Percentiles rank a stretch among this genome's conserved stretches.
Evolutionary conservation across 2,329 filamentous ascomycete genomes (phyloP).

Genomic region (Hypoxylon sp.): DNA sequence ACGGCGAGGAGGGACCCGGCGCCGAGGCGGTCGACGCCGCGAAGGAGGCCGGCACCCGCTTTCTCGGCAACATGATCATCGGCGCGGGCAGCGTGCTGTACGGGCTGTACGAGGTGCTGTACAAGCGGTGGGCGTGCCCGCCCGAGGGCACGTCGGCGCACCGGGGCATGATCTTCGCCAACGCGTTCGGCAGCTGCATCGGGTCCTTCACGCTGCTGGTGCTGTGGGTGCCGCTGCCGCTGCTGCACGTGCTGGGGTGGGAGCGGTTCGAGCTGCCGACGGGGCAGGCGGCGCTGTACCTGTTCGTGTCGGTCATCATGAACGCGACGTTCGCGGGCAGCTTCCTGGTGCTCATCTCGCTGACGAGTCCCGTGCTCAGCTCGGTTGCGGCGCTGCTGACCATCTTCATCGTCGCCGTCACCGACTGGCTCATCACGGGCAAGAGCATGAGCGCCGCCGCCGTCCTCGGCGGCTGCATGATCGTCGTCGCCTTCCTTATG

Average conservation of each 20-base stretch:
- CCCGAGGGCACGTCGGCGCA: slow-evolving; percentile 84
- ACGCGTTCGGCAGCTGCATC: slow-evolving; percentile 87
- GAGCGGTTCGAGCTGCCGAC: slow-evolving; percentile 85
- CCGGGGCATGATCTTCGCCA: slow-evolving; percentile 97
- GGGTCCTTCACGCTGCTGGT: slow-evolving; percentile 85
- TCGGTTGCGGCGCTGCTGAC: slow-evolving; percentile 93
- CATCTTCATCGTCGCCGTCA: slow-evolving; percentile 94
- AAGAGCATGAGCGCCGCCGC: slow-evolving; percentile 77
- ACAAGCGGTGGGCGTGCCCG: slow-evolving; percentile 92
- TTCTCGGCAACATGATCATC: slow-evolving; percentile 90
- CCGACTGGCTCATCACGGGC: slow-evolving; percentile 87
- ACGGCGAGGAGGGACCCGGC: slow-evolving; percentile 56
- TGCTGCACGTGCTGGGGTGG: slow-evolving; percentile 79
- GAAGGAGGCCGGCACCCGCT: slow-evolving; percentile 68
- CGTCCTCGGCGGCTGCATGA: slow-evolving; percentile 82
- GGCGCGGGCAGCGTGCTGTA: slow-evolving; percentile 91
- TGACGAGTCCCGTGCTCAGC: slow-evolving; percentile 91
- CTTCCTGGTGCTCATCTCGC: slow-evolving; percentile 89
- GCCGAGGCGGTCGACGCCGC: slow-evolving; percentile 42
- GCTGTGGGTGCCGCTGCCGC: slow-evolving; percentile 89
- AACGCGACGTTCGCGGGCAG: slow-evolving; percentile 94
- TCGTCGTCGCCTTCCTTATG: slow-evolving; percentile 86
- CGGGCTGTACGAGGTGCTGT: slow-evolving; percentile 95
- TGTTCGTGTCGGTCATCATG: slow-evolving; percentile 80
- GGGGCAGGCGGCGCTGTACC: slow-evolving; percentile 79